Conservation (phyloP, 805 yeast species). For the Ogataea polymorpha region DNA sequence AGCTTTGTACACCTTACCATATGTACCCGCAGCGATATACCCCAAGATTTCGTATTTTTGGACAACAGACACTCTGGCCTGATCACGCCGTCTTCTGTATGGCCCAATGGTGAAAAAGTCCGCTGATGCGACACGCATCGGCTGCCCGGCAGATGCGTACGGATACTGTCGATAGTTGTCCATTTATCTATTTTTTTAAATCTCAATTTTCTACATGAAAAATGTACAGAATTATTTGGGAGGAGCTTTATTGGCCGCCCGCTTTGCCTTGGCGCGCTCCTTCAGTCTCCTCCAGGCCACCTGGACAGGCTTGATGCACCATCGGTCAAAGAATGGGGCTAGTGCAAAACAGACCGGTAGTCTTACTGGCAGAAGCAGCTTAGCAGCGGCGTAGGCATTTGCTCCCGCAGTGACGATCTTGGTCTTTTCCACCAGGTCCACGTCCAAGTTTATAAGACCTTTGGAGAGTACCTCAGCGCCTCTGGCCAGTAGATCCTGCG, state of each 20-base stretch:
- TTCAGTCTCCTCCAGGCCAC: slow-evolving; percentile 4
- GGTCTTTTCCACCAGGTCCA: slow-evolving; percentile 28
- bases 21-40: slow-evolving; percentile 97
- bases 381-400: slow-evolving; percentile 35
- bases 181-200: slow-evolving; percentile 1
- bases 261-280: slow-evolving; percentile 6
- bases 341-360: slow-evolving; percentile 27
- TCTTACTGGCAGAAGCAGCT: slow-evolving; percentile 30
- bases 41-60: slow-evolving; percentile 86
- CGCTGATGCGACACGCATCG: slow-evolving; percentile 52
- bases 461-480: slow-evolving; percentile 46
- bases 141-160: slow-evolving; percentile 21
- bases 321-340: slow-evolving; percentile 36
- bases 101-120: slow-evolving; percentile 55
- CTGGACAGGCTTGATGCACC: slow-evolving; percentile 31
- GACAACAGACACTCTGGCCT: slow-evolving; percentile 67
- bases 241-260: not conserved
- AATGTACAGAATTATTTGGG: not conserved
- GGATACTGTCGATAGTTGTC: slow-evolving; percentile 8
- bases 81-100: slow-evolving; percentile 62
- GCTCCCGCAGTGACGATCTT: slow-evolving; percentile 34
- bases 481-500: slow-evolving; percentile 46
- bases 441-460: slow-evolving; percentile 29
- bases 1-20: slow-evolving; percentile 94
- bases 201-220: not conserved